Evolutionary conservation across 73 alveolate species (phyloP), one percentile per base, ranked within the genome.

Genomic region (Paramecium primaurelia): DNA sequence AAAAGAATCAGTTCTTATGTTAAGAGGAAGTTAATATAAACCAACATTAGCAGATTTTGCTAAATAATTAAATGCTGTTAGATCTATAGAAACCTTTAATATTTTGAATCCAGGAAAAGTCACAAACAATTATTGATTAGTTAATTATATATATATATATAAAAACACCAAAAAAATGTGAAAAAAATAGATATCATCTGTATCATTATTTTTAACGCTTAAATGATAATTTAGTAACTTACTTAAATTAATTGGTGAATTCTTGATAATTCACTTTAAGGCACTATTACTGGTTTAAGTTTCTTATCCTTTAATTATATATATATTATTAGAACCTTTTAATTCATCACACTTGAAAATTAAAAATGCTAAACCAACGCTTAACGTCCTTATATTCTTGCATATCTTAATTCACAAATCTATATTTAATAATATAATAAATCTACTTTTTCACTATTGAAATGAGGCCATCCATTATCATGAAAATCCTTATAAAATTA

Each of bases 381-480:
- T 26, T 83, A 51, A 37, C 92, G 32, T 7, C 99, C 99, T 80
- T 97, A 97, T 71, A 96, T 96, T 44, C 99, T 95, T 0, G 97
- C 99, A 60, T 95, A 96, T 8, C 97, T 93, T 28, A 97, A 88
- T 38, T 90, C 92, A 85, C 98, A 96, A 10, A 97, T 77, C 96
- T 92, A 32, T 25, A 18, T 3, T 54, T 12, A 6, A 28, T 64
- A 34, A 40, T 64, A 22, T 22, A 32, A 4, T 9, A 32, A 64
- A 28, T 32, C 22, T 64, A 64, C 84, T n/a, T 64, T 95, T 88
- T 93, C 98, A 34, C 97, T 88, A 87, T 97, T 97, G 92, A 94
- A 95, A 58, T 87, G 93, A 45, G 93, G 93, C 99, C 99, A 97
- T 60, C 94, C 93, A 96, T 98, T 95, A 71, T 98, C 98, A 85